Percentiles rank a stretch among this genome's conserved stretches.
These are phyloP conservation scores for Sarcodon aspratus DNA, from an alignment of 768 basidiomycete genomes.

Conservation along the genomic window DNA sequence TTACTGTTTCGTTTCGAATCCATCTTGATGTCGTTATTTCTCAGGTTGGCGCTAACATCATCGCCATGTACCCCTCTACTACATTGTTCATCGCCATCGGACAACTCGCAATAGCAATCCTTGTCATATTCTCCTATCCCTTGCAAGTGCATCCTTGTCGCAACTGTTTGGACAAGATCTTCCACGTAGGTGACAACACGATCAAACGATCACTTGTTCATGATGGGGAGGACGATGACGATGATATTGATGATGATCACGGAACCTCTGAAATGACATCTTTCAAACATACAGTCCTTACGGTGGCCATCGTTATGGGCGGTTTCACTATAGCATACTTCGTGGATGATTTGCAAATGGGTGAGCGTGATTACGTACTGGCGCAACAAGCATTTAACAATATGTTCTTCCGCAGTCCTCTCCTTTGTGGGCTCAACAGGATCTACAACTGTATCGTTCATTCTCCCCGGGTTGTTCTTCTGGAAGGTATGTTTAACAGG, in stretches of 20 bases:
- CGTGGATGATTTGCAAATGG: conserved; percentile 67
- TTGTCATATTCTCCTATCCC: conserved; percentile 90
- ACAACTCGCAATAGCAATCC: conserved; percentile 82
- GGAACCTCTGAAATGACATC: conserved; percentile 55
- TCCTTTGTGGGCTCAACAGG: conserved; percentile 97
- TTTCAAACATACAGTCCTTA: conserved; percentile 60
- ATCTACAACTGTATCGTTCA: conserved; percentile 94
- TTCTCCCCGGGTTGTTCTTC: conserved; percentile 86
- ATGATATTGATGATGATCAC: conserved; percentile 36
- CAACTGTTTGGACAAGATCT: conserved; percentile 86
- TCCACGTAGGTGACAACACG: conserved; percentile 31
- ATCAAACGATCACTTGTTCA: conserved; percentile 11
- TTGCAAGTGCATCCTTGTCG: conserved; percentile 91
- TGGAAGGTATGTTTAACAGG: conserved; percentile 55
- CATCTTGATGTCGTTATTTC: neutral
- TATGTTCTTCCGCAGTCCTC: conserved; percentile 41
- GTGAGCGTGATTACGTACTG: conserved; percentile 27
- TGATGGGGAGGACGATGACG: conserved; percentile 32
- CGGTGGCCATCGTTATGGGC: conserved; percentile 46
- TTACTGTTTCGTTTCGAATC: too few relatives aligned
- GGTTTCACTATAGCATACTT: conserved; percentile 71
- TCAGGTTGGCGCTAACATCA: conserved; percentile 84
- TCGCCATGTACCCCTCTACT: conserved; percentile 88
- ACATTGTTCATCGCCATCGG: conserved; percentile 90
- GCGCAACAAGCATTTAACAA: conserved; percentile 1